Evolutionary conservation across 2,329 filamentous ascomycete genomes (phyloP).

Genomic region (Pseudohalonectria lignicola): DNA sequence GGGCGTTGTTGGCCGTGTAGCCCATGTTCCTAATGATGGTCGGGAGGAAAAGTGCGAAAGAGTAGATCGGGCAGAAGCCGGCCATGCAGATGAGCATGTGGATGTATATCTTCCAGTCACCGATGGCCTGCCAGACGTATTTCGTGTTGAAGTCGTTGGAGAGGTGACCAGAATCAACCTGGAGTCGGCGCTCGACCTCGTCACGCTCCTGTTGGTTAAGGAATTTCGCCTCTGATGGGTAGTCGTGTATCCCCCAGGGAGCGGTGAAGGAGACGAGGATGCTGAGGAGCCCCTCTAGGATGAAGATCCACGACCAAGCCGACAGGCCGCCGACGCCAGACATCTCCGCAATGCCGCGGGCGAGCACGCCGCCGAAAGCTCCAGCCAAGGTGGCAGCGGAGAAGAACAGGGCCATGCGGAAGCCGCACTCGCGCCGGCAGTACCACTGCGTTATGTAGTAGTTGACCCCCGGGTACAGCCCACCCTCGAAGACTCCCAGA

Average conservation of each 20-base stretch:
- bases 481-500: conserved; percentile 64
- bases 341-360: conserved; percentile 7
- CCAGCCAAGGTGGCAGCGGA: conserved; percentile 7
- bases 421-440: conserved; percentile 7
- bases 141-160: conserved; percentile 48
- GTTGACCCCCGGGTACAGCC: conserved; percentile 56
- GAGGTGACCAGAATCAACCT: conserved; percentile 29
- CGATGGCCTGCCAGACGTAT: conserved; percentile 43
- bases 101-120: conserved; percentile 44
- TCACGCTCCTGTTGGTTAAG: conserved; percentile 29
- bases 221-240: conserved; percentile 40
- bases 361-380: conserved; percentile 8
- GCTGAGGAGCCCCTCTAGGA: conserved; percentile 18
- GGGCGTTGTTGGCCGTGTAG: conserved; percentile 14
- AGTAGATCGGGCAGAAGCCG: conserved; percentile 13
- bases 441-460: conserved; percentile 8
- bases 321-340: conserved; percentile 22
- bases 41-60: conserved; percentile 14
- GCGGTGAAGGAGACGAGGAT: conserved; percentile 19
- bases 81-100: conserved; percentile 23
- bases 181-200: conserved; percentile 29
- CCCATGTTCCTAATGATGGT: conserved; percentile 17
- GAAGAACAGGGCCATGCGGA: conserved; percentile 7
- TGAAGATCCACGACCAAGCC: conserved; percentile 56
- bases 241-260: conserved; percentile 47